These are phyloP conservation scores for Heracleum sosnowskyi DNA, from an alignment of 129 eudicot species.

Conservation along the genomic window DNA sequence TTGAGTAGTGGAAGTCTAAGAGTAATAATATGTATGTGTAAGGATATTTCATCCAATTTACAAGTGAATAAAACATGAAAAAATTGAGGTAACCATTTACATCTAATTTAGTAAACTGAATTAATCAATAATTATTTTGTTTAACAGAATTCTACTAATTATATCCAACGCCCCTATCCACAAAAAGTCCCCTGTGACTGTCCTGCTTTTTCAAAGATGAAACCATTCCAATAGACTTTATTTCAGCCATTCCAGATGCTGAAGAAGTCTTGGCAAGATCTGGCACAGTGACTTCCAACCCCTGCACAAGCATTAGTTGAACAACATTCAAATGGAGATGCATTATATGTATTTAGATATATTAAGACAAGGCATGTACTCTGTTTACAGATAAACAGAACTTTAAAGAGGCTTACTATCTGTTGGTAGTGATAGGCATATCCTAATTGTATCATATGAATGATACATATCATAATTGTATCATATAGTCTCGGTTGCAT, in stretches of 20 bases:
- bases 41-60: too few species aligned
- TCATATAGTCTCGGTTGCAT: background rate
- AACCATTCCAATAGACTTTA: slow-evolving; percentile 62
- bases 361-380: background rate
- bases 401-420: background rate
- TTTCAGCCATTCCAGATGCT: slow-evolving; percentile 51
- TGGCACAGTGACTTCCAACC: slow-evolving; percentile 44
- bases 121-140: too few species aligned
- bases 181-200: slow-evolving; percentile 61
- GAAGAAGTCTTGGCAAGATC: slow-evolving; percentile 34
- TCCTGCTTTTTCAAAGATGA: slow-evolving; percentile 55
- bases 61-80: too few species aligned
- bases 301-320: slow-evolving; percentile 34
- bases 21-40: too few species aligned
- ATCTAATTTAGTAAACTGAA: too few species aligned
- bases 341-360: background rate
- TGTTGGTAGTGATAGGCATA: background rate
- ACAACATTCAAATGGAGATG: background rate
- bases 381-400: background rate
- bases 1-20: too few species aligned
- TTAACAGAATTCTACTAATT: too few species aligned
- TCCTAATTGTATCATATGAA: background rate
- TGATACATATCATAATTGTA: too few species aligned
- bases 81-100: too few species aligned
- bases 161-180: slow-evolving; percentile 97